Percentiles rank a stretch among this genome's conserved stretches.
phyloP scores from a whole-genome alignment of 1,139 yeast genomes.

The Kodamaea suecica region DNA sequence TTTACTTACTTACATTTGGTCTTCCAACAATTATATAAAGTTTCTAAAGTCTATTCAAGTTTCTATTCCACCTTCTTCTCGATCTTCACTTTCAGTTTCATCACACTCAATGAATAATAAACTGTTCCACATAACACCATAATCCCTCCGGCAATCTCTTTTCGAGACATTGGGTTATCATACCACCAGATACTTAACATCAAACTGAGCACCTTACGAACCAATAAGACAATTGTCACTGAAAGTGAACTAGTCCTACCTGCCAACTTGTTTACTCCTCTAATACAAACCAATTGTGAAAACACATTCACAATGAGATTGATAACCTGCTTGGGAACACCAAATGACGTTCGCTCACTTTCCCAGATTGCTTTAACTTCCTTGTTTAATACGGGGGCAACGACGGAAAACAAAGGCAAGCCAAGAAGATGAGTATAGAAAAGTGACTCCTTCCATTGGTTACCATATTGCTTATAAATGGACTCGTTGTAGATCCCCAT shows the following conservation, averaged over 20 bases:
- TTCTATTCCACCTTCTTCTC: conserved; percentile 2
- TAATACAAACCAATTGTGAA: conserved; percentile 63
- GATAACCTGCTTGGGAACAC: conserved; percentile 18
- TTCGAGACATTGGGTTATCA: conserved; percentile 39
- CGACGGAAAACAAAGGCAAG: conserved; percentile 50
- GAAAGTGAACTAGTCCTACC: conserved; percentile 58
- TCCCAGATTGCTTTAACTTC: conserved; percentile 14
- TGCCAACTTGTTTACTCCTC: conserved; percentile 64
- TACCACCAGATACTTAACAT: conserved; percentile 49
- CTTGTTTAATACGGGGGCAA: conserved; percentile 17
- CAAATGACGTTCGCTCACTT: conserved; percentile 1
- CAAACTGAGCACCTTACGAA: conserved; percentile 61
- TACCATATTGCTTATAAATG: conserved; percentile 49
- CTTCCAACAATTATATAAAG: background rate
- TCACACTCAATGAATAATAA: conserved; percentile 30
- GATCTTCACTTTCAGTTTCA: conserved; percentile 5
- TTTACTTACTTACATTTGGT: no score
- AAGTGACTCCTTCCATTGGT: conserved; percentile 62
- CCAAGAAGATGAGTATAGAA: conserved; percentile 61
- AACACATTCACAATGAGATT: conserved; percentile 43
- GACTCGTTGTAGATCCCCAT: conserved; percentile 57
- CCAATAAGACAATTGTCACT: conserved; percentile 54
- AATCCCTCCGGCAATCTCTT: conserved; percentile 45
- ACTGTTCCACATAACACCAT: conserved; percentile 56
- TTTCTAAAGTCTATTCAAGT: conserved; percentile 1